Base-by-base conservation (phyloP, 768 basidiomycete species). In the Podaxis mareebaensis region DNA sequence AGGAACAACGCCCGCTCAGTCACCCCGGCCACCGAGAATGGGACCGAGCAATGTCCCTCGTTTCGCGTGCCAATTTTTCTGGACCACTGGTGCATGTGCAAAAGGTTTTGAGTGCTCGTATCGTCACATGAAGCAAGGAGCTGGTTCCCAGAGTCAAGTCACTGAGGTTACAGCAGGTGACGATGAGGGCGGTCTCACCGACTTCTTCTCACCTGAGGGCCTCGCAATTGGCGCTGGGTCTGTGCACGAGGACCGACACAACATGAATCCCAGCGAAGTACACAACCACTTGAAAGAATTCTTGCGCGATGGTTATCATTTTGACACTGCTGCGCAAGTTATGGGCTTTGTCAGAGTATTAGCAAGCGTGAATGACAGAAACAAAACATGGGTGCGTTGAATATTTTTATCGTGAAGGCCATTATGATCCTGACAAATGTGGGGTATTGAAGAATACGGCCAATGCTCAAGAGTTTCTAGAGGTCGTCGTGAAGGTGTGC, bases 401-500 rank as follows among this genome's bases (percentile, higher is more conserved):
- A 24, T 11, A n/a, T 3, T 15, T 58, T 24, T 33, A n/a, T 6
- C 33, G 40, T 44, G 15, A 7, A 62, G n/a, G 33, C 33, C 33
- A 20, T 39, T 2, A 13, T 12, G 12, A 49, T 4, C 12, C 57
- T 63, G 22, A 28, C 13, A 26, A 51, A 28, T 51, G 66, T 57
- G 67, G 33, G 53, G 8, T 44, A 51, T 38, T 40, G 42, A 4
- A 26, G 58, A 84, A 81, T 77, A 78, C 15, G 71, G 75, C 30
- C 79, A 84, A 65, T 83, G 85, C 62, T 82, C 81, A 4, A 85
- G 85, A 73, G 83, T 85, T 64, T 26, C 17, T 44, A 65, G 74
- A 65, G 49, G 8, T 46, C 24, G 63, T 56, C 8, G 55, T 39
- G 33, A 40, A 38, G 44, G 26, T 61, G 68, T 20, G 65, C 59